A percentile compares a stretch with the other conserved stretches of the same genome.
Evolutionary conservation across 257 asterid species (phyloP).

Genomic region (Haberlea rhodopensis): DNA sequence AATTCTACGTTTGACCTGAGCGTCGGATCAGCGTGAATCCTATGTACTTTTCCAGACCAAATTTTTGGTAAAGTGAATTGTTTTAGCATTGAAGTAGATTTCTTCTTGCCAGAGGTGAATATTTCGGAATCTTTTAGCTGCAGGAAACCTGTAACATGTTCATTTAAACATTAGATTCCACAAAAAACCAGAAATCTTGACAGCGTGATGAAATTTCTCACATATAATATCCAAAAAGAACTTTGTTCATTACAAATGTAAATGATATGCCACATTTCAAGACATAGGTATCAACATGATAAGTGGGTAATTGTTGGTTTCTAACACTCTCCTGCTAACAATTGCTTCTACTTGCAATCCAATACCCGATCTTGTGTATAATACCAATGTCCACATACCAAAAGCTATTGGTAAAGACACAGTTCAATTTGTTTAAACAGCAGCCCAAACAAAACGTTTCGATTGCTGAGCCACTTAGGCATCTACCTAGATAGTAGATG

Average conservation of each 20-base stretch:
- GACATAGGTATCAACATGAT: too few relatives aligned
- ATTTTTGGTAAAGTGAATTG: conserved; percentile 37
- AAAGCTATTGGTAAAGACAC: too few relatives aligned
- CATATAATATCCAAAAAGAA: too few relatives aligned
- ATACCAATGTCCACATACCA: too few relatives aligned
- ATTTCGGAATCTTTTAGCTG: conserved; percentile 64
- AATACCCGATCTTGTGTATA: too few relatives aligned
- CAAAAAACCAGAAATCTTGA: neutral
- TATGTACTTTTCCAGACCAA: conserved; percentile 44
- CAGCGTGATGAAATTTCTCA: neutral
- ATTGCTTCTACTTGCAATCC: neutral
- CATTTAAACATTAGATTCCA: conserved; percentile 6
- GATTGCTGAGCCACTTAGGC: neutral
- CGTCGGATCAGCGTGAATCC: conserved; percentile 62
- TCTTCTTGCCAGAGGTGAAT: conserved; percentile 37
- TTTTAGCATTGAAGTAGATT: conserved; percentile 28
- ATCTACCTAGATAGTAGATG: neutral
- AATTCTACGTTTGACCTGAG: conserved; percentile 49
- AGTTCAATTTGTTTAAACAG: too few relatives aligned
- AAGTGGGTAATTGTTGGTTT: too few relatives aligned
- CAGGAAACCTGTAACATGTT: conserved; percentile 52
- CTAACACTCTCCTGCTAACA: neutral
- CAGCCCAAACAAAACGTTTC: neutral
- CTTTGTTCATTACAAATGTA: too few relatives aligned
- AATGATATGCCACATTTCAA: too few relatives aligned